Evolutionary conservation across 495 filamentous ascomycete genomes (phyloP).

Genomic region (Aspergillus heteromorphus): DNA sequence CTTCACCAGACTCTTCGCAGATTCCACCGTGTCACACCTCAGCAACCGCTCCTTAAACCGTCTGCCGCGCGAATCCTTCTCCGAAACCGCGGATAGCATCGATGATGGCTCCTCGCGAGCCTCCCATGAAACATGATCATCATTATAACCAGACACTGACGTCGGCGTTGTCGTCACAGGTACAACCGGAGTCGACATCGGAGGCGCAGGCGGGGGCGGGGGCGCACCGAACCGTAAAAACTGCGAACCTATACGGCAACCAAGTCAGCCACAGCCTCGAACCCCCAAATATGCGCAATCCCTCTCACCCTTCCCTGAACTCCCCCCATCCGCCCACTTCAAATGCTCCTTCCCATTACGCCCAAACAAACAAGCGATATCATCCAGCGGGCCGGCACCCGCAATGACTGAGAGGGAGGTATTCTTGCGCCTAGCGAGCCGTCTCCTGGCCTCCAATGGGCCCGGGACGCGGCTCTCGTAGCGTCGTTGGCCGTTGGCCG

Average conservation of each 20-base stretch:
- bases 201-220: background rate
- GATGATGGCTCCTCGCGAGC: no score
- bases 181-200: background rate
- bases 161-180: no score
- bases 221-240: background rate
- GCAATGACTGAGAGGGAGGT: slow-evolving; percentile 38
- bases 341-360: slow-evolving; percentile 42
- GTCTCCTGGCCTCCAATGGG: slow-evolving; percentile 53
- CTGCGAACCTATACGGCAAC: background rate
- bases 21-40: slow-evolving; percentile 19
- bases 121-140: no score
- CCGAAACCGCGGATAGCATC: no score
- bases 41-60: slow-evolving; percentile 14
- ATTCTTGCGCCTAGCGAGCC: slow-evolving; percentile 47
- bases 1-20: slow-evolving; percentile 24
- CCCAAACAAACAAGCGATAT: slow-evolving; percentile 40
- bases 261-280: background rate
- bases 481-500: slow-evolving; percentile 33
- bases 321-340: slow-evolving; percentile 35
- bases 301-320: no score
- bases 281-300: no score
- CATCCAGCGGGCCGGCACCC: slow-evolving; percentile 22
- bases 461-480: slow-evolving; percentile 54
- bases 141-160: no score
- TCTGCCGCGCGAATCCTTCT: background rate